Conservation (phyloP, 2,329 filamentous ascomycete species). For the Madurella fahalii region DNA sequence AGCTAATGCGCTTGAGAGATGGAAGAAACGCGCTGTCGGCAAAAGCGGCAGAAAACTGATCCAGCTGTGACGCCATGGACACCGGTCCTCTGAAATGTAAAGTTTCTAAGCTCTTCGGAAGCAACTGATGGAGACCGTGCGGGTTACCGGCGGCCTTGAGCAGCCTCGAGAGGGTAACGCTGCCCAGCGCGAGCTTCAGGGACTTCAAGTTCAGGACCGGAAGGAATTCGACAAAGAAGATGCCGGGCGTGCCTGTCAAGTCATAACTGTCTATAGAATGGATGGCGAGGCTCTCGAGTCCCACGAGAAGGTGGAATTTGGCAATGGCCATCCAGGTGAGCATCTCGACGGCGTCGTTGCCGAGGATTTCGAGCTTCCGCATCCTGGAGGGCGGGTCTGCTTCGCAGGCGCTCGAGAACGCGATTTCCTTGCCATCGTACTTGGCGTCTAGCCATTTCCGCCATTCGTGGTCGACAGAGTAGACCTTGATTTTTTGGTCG, state of each 20-base stretch:
- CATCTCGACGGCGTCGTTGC: conserved; percentile 13
- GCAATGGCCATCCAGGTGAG: conserved; percentile 4
- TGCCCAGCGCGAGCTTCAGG: no score
- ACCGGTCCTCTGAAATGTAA: conserved; percentile 7
- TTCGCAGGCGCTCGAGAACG: background rate
- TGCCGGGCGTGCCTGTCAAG: background rate
- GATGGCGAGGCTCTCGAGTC: background rate
- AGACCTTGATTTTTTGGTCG: background rate
- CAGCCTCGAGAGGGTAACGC: background rate
- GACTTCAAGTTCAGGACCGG: no score
- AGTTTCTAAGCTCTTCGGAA: conserved; percentile 3
- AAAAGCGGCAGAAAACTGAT: background rate
- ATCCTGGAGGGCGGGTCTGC: background rate
- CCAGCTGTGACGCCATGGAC: background rate
- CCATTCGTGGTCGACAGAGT: conserved; percentile 1
- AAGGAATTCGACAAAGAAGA: background rate
- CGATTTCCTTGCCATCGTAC: background rate
- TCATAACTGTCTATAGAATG: background rate
- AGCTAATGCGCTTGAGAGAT: background rate
- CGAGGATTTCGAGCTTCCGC: conserved; percentile 5
- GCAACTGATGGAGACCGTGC: background rate
- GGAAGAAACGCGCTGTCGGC: background rate
- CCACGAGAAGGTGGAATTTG: conserved; percentile 1
- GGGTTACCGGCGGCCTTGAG: background rate
- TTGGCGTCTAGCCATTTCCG: background rate